Evolutionary conservation across 352 stramenopile species (phyloP).

Genomic region (Globisporangium iwayamae): DNA sequence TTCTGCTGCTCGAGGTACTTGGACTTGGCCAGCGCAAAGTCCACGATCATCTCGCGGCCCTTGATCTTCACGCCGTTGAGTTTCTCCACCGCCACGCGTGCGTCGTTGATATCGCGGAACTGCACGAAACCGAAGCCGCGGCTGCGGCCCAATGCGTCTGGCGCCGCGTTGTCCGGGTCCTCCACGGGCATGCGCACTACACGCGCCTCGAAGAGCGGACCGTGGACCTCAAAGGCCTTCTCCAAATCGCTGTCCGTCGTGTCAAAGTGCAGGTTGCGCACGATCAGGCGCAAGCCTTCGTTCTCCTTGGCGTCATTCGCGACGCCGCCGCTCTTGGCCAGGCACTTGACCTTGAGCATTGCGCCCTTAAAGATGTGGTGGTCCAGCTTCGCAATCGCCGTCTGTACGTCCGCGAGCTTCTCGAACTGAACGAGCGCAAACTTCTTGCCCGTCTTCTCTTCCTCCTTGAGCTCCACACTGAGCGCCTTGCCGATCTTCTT

Average conservation of each 20-base stretch:
- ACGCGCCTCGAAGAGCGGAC: conserved; percentile 60
- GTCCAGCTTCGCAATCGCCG: conserved; percentile 72
- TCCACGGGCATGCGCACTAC: conserved; percentile 78
- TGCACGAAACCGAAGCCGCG: conserved; percentile 86
- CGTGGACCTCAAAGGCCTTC: conserved; percentile 64
- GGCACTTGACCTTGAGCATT: conserved; percentile 57
- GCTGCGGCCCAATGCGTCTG: conserved; percentile 52
- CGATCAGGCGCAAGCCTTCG: conserved; percentile 72
- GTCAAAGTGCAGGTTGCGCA: conserved; percentile 83
- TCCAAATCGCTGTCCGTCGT: conserved; percentile 69
- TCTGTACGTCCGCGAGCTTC: conserved; percentile 41
- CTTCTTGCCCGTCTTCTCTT: conserved; percentile 48
- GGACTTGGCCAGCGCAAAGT: conserved; percentile 78
- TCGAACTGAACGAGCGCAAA: conserved; percentile 69
- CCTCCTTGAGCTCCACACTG: conserved; percentile 61
- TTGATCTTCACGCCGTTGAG: conserved; percentile 79
- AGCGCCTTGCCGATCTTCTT: conserved; percentile 63
- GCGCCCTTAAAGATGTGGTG: conserved; percentile 81
- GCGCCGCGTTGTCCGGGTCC: conserved; percentile 25
- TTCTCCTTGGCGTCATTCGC: conserved; percentile 30
- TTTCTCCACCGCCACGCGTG: conserved; percentile 58
- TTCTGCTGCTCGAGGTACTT: conserved; percentile 79
- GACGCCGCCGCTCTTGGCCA: conserved; percentile 25
- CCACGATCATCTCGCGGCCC: conserved; percentile 81
- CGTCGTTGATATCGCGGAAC: conserved; percentile 62